phyloP scores from a whole-genome alignment of 2,329 filamentous ascomycete species.

The Fusarium sp. region DNA sequence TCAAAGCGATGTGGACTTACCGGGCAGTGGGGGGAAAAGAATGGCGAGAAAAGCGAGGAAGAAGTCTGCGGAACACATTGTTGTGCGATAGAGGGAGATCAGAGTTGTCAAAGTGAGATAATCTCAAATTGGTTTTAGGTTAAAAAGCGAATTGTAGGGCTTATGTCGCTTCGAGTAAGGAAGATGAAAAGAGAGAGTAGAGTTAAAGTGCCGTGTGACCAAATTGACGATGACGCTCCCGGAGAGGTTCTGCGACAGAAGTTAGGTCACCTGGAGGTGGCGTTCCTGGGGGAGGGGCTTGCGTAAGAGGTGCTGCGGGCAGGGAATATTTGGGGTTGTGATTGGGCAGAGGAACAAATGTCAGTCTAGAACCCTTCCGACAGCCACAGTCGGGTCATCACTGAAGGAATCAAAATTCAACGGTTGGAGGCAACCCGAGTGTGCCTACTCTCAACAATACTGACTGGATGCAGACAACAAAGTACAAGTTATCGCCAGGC shows the following conservation, averaged over 20 bases:
- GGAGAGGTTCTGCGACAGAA: slow-evolving; percentile 19
- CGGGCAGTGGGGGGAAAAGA: slow-evolving; percentile 73
- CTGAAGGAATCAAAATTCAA: slow-evolving; percentile 9
- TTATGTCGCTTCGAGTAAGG: slow-evolving; percentile 13
- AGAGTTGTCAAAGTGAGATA: not conserved
- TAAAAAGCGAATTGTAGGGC: slow-evolving; percentile 16
- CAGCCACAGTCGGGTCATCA: slow-evolving; percentile 38
- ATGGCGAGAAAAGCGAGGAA: slow-evolving; percentile 74
- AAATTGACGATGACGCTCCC: slow-evolving; percentile 41
- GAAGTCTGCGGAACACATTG: slow-evolving; percentile 71
- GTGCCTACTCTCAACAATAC: not conserved
- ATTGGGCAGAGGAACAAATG: slow-evolving; percentile 20
- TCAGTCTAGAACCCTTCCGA: slow-evolving; percentile 26
- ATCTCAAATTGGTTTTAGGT: not conserved
- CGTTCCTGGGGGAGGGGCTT: slow-evolving; percentile 40
- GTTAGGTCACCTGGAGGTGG: slow-evolving; percentile 38
- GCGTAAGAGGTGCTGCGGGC: slow-evolving; percentile 32
- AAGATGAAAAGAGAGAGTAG: slow-evolving; percentile 14
- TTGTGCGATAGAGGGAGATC: slow-evolving; percentile 3
- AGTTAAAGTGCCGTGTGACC: slow-evolving; percentile 23
- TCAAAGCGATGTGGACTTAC: slow-evolving; percentile 57
- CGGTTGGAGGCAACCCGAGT: slow-evolving; percentile 26
- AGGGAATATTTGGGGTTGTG: not conserved
- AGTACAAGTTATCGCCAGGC: not conserved
- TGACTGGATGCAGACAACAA: not conserved